Conservation (phyloP, 106 monocot genomes). For the Phalaenopsis equestris region DNA sequence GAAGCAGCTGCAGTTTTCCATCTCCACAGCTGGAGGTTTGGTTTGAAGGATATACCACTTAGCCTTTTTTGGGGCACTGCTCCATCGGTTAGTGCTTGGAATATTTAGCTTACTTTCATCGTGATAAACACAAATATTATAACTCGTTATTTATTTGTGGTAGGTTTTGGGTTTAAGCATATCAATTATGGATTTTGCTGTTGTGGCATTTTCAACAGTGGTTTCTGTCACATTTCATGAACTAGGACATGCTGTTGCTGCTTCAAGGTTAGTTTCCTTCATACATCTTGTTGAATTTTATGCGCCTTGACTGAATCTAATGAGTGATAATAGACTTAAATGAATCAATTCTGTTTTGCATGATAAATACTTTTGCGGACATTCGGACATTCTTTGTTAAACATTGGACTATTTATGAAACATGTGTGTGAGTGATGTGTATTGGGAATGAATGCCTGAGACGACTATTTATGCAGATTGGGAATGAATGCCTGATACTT, state of each 20-base stretch:
- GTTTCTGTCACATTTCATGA: constrained; percentile 73
- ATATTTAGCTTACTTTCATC: background rate
- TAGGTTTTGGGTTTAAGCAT: constrained; percentile 39
- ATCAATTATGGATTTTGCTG: constrained; percentile 45
- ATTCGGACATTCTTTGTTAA: background rate
- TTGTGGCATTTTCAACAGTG: constrained; percentile 56
- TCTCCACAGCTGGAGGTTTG: constrained; percentile 16
- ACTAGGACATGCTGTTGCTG: constrained; percentile 89
- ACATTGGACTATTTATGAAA: background rate
- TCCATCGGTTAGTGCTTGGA: constrained; percentile 22
- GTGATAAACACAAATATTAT: background rate
- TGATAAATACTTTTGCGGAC: background rate
- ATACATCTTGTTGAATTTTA: background rate
- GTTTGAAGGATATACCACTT: constrained; percentile 21
- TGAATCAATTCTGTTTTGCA: background rate
- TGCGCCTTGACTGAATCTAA: background rate
- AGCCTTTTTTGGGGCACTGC: constrained; percentile 33
- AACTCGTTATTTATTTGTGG: constrained; percentile 4
- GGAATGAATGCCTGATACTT: too few species aligned
- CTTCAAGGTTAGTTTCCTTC: constrained; percentile 56
- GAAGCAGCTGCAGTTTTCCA: constrained; percentile 21
- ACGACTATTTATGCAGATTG: too few species aligned
- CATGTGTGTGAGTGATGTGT: background rate
- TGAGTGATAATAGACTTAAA: background rate
- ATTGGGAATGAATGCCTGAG: background rate